A percentile compares a stretch with the other conserved stretches of the same genome.
Evolutionary conservation across 1,284 basidiomycete species (phyloP).

Genomic region (Agaricales sp.): DNA sequence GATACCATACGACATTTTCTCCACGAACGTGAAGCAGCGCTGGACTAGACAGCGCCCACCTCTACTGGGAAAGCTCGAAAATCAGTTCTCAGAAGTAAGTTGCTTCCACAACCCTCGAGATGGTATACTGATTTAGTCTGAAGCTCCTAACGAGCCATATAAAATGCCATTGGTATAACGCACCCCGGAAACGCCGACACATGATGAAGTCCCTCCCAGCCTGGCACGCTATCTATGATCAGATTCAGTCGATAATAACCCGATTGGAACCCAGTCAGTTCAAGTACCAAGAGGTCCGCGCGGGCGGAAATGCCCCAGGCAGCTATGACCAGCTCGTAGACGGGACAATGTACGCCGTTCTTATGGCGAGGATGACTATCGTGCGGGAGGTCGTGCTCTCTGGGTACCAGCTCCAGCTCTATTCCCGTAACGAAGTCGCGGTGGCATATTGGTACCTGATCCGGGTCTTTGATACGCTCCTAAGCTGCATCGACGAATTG

Average conservation of each 20-base stretch:
- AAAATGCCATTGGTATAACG: conserved; percentile 25
- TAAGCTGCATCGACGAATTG: conserved; percentile 42
- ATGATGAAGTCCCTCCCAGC: conserved; percentile 48
- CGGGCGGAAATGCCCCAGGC: conserved; percentile 13
- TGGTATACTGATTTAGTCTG: conserved; percentile 1
- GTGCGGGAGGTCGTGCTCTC: conserved; percentile 62
- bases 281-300: conserved; percentile 12
- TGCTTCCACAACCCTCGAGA: conserved; percentile 7
- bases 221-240: conserved; percentile 53
- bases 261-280: conserved; percentile 2
- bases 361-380: conserved; percentile 47
- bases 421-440: conserved; percentile 52
- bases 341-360: conserved; percentile 33
- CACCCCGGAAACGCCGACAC: neutral
- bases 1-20: conserved; percentile 34
- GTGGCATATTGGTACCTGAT: conserved; percentile 68
- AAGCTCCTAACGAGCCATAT: conserved; percentile 51
- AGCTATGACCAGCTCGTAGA: conserved; percentile 22
- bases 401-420: conserved; percentile 71
- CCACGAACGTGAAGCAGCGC: conserved; percentile 24
- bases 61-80: conserved; percentile 18
- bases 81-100: conserved; percentile 7
- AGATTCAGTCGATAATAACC: conserved; percentile 1
- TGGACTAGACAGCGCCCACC: conserved; percentile 24
- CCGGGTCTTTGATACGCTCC: conserved; percentile 44